Evolutionary conservation across 129 eudicot species (phyloP).

Genomic region (Dittrichia graveolens): DNA sequence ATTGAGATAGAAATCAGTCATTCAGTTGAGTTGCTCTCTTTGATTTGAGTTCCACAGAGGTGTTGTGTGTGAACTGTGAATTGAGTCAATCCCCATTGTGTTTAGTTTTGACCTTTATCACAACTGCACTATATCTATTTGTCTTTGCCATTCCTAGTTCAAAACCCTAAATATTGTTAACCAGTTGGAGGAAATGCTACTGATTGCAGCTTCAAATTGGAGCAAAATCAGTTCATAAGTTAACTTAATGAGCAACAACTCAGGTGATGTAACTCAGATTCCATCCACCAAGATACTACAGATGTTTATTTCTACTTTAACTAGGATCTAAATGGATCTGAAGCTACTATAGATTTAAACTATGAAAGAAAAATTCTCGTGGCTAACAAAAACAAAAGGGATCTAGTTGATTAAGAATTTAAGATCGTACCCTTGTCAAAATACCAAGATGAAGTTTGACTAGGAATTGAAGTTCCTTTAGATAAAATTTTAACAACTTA

Average conservation of each 20-base stretch:
- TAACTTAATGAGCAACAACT: neutral
- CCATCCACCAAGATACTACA: constrained; percentile 13
- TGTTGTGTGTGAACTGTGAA: too few relatives aligned
- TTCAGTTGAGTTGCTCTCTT: too few relatives aligned
- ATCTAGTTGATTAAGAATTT: neutral
- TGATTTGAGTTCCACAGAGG: too few relatives aligned
- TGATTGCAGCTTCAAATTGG: neutral
- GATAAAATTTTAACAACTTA: neutral
- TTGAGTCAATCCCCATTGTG: too few relatives aligned
- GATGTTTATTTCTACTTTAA: constrained; percentile 4
- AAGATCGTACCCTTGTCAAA: neutral
- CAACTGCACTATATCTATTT: neutral
- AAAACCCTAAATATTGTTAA: neutral
- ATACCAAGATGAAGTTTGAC: neutral
- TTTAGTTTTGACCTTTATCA: too few relatives aligned
- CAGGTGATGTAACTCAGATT: constrained; percentile 14
- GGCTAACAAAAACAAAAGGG: constrained; percentile 11
- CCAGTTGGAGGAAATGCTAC: neutral
- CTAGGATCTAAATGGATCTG: neutral
- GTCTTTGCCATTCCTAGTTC: neutral
- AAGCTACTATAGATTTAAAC: neutral
- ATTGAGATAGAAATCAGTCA: too few relatives aligned
- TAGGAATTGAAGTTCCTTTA: constrained; percentile 19
- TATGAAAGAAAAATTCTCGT: neutral
- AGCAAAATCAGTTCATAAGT: neutral